phyloP scores from a whole-genome alignment of 2,329 filamentous ascomycete species.

The Gaeumannomyces tritici region DNA sequence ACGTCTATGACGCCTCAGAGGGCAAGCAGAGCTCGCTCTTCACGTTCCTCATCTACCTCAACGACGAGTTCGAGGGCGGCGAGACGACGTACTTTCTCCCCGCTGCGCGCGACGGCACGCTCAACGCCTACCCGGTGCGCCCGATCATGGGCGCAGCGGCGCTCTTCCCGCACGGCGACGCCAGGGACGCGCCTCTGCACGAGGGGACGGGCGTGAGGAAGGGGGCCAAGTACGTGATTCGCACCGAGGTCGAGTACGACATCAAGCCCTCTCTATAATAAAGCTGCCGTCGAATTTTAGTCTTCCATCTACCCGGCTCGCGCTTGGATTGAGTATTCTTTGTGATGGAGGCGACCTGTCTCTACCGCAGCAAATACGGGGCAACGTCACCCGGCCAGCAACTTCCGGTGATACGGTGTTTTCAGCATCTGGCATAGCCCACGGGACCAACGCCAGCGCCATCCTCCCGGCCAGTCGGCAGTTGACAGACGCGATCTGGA shows the following conservation, averaged over 20 bases:
- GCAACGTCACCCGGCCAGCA: no score
- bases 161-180: constrained; percentile 62
- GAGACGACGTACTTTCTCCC: constrained; percentile 66
- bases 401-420: no score
- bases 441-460: no score
- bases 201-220: constrained; percentile 62
- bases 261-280: constrained; percentile 26
- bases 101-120: constrained; percentile 49
- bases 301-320: no score
- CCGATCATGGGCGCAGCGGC: constrained; percentile 61
- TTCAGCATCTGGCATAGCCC: no score
- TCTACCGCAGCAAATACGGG: no score
- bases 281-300: no score
- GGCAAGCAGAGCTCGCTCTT: constrained; percentile 58
- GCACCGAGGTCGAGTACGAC: constrained; percentile 64
- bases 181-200: constrained; percentile 54
- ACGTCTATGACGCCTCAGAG: constrained; percentile 56
- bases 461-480: no score
- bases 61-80: constrained; percentile 62
- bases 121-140: constrained; percentile 61
- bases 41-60: constrained; percentile 60
- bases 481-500: no score
- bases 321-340: no score
- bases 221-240: constrained; percentile 58
- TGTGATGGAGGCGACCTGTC: no score